Evolutionary conservation across 2,329 filamentous ascomycete species (phyloP), one percentile per base, ranked within the genome.

Genomic region (Huntiella decipiens): DNA sequence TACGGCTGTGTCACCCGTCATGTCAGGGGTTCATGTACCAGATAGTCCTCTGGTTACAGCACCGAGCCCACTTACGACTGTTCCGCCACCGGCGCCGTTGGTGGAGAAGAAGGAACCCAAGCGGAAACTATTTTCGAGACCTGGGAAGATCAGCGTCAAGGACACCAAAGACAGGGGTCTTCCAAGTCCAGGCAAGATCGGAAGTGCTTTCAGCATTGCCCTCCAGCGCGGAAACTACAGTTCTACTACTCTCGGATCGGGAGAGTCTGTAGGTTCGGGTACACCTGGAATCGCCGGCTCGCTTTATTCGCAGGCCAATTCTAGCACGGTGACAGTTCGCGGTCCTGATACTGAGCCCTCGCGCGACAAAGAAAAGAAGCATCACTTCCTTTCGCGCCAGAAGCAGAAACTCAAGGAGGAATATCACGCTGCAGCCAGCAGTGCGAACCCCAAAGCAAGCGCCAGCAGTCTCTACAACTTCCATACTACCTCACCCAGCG

Each of bases 371-470:
- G 77, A 82, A 54, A 82, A 81, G 62, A 82, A 80, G 53, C 82
- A 86, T 54, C 77, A 87, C 56, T 87, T 88, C 53, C 58, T 88
- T 45, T 84, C 80, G 5, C 69, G 82, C 35, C 80, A 84, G 56
- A 87, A 86, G 56, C 73, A 86, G 56, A 87, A 86, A 58, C 64
- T 83, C 48, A 81, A 79, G 60, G 79, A 84, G 52, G 82, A 86
- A 50, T 77, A 75, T 51, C 71, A 78, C 53, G 66, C 86, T 3
- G 78, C 80, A 2, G 86, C 82, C 3, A 79, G 79, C 2, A 74
- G 76, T 50, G 85, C 79, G 59, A 87, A 83, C 55, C 86, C 82
- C 1, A 72, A 73, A 53, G 32, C 66, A 55, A 80, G 80, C 3
- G 80, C 82, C 0, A 79, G 74, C 53, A 83, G 80, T 46, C 61